A percentile compares a stretch with the other conserved stretches of the same genome.
Evolutionary conservation across 805 yeast genomes (phyloP).

Genomic region (Ogataea angusta): DNA sequence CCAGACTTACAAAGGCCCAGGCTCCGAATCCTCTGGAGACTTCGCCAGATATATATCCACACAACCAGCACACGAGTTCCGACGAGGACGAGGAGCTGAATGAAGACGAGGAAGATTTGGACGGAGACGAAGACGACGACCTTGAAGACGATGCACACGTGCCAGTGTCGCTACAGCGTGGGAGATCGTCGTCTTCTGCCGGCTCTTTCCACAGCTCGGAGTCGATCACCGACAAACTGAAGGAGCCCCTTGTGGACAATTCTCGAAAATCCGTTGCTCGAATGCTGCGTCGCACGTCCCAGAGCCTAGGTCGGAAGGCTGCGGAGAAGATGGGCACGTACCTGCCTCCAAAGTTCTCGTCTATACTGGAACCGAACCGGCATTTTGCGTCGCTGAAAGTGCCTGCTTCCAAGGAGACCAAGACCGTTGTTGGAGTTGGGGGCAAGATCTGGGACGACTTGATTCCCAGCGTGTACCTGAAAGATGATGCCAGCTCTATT

Average conservation of each 20-base stretch:
- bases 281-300: slow-evolving; percentile 73
- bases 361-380: slow-evolving; percentile 85
- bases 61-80: slow-evolving; percentile 24
- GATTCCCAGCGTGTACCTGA: slow-evolving; percentile 22
- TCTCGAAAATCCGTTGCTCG: slow-evolving; percentile 72
- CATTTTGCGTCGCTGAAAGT: slow-evolving; percentile 80
- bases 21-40: slow-evolving; percentile 21
- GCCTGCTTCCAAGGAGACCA: slow-evolving; percentile 41
- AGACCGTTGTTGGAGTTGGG: slow-evolving; percentile 49
- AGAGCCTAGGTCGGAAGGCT: slow-evolving; percentile 70
- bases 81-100: slow-evolving; percentile 37
- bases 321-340: slow-evolving; percentile 90
- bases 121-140: slow-evolving; percentile 15
- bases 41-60: slow-evolving; percentile 22
- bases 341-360: slow-evolving; percentile 78
- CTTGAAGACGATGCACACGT: slow-evolving; percentile 17
- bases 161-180: slow-evolving; percentile 14
- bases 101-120: slow-evolving; percentile 25
- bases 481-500: slow-evolving; percentile 15
- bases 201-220: slow-evolving; percentile 29
- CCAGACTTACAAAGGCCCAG: slow-evolving; percentile 11
- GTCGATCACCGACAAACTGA: slow-evolving; percentile 21
- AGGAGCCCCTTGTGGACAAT: slow-evolving; percentile 68
- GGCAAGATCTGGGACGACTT: slow-evolving; percentile 27
- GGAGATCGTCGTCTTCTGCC: slow-evolving; percentile 25